Percentiles rank a stretch among this genome's conserved stretches.
Conservation (phyloP, 2,329 filamentous ascomycete species). For the Rhytidhysteron rufulum region DNA sequence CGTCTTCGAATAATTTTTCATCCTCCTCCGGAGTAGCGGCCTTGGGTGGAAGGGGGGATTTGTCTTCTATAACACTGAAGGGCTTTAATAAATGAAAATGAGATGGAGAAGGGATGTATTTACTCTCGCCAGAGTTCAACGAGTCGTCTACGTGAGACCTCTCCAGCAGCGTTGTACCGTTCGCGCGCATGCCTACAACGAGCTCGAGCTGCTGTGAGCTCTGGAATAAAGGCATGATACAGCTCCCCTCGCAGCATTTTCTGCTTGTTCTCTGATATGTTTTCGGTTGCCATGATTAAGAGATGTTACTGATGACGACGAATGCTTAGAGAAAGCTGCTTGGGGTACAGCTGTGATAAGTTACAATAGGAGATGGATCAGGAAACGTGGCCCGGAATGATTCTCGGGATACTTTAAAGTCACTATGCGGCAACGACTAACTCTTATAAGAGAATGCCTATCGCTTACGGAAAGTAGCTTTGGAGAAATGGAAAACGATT, state of each 20-base stretch:
- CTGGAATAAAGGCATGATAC: slow-evolving; percentile 69
- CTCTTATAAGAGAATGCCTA: no score
- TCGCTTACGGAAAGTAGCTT: no score
- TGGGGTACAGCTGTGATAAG: no score
- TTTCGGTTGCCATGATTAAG: slow-evolving; percentile 13
- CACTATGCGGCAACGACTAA: no score
- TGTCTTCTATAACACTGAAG: slow-evolving; percentile 59
- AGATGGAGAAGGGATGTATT: slow-evolving; percentile 27
- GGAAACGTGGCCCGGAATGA: no score
- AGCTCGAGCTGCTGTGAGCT: slow-evolving; percentile 61
- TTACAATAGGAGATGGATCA: not conserved
- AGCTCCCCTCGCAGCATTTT: slow-evolving; percentile 65
- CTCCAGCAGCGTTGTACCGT: slow-evolving; percentile 61
- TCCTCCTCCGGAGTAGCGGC: slow-evolving; percentile 60
- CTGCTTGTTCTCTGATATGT: slow-evolving; percentile 32
- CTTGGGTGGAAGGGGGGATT: slow-evolving; percentile 59
- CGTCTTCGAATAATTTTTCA: slow-evolving; percentile 58
- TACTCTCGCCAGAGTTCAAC: slow-evolving; percentile 71
- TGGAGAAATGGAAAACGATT: no score
- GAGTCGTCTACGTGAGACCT: slow-evolving; percentile 57
- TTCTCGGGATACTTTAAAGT: no score
- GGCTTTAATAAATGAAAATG: slow-evolving; percentile 1
- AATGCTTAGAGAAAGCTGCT: no score
- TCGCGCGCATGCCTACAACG: slow-evolving; percentile 60
- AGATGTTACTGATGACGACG: not conserved